Evolutionary conservation across 2,329 filamentous ascomycete species (phyloP), one percentile per base, ranked within the genome.

Genomic region (Pezizomycotina sp.): DNA sequence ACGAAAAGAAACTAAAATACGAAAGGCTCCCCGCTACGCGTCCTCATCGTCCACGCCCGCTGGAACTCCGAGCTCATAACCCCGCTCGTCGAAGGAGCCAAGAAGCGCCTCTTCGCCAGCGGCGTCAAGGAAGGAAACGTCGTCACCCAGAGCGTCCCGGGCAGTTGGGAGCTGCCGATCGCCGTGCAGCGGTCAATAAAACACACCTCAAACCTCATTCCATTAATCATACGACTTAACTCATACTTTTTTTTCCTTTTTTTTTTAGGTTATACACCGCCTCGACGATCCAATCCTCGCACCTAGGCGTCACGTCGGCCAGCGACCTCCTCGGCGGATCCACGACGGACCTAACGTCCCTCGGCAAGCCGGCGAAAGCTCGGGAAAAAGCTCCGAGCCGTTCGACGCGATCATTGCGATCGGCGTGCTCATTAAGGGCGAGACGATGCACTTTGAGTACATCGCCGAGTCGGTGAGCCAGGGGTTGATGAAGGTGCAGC

Each of bases 371-470:
- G 19, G 42, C 36, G 27, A 39, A 39, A 31, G 44, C 42, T 31
- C 43, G 41, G 29, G 37, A 38, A 49, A 41, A 27, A 52, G 63
- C 44, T 60, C 68, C 39, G 61, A 64, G 37, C 71, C 82, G 13
- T 95, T 95, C 53, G 86, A 95, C 55, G 89, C 89, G 45, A 74
- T 98, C 47, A 84, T 98, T 48, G 83, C 89, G 34, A 79, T 98
- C 49, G 89, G 89, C 37, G 84, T 92, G 38, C 71, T 98, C 43
- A 93, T 98, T 63, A 98, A 98, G 65, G 89, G 89, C 57, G 80
- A 92, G 61, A 95, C 89, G 5, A 93, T 93, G 83, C 89, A 98
- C 62, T 98, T 98, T 54, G 89, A 98, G 62, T 95, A 98, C 62
- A 98, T 98, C 52, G 70, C 84, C 26, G 89, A 95, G 47, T 72